Conservation (phyloP, 75 land plant genomes). For the Pinus tabuliformis region DNA sequence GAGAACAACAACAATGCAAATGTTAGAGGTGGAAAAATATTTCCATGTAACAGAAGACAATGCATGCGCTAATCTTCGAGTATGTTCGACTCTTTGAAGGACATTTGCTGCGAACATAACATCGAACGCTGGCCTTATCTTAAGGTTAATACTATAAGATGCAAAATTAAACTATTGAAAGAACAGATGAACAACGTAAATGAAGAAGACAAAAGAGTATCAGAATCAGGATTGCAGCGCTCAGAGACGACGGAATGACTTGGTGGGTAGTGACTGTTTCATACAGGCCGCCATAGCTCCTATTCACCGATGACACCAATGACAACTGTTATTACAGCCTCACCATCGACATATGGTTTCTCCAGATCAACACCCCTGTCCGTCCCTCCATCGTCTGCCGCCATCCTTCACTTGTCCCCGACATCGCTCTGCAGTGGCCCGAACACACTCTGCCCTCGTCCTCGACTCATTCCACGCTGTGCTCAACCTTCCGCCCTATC, state of each 20-base stretch:
- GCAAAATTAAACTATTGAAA: not conserved
- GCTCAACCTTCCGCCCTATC: too few relatives aligned
- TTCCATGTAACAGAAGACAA: constrained; percentile 38
- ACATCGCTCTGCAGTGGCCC: too few relatives aligned
- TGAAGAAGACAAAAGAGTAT: not conserved
- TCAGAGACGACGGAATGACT: not conserved
- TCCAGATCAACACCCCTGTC: too few relatives aligned
- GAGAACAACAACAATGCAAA: constrained; percentile 30
- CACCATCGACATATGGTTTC: too few relatives aligned
- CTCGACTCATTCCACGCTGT: too few relatives aligned
- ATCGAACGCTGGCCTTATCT: constrained; percentile 48
- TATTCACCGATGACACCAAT: too few relatives aligned
- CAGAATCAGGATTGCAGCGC: not conserved
- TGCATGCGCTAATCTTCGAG: constrained; percentile 34
- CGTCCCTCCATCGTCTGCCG: too few relatives aligned
- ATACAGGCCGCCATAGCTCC: too few relatives aligned
- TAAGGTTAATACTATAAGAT: constrained; percentile 14
- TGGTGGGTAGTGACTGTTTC: too few relatives aligned
- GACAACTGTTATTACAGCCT: too few relatives aligned
- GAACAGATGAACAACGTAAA: not conserved
- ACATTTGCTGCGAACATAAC: constrained; percentile 38
- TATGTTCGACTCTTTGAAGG: constrained; percentile 47
- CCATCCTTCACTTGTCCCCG: too few relatives aligned
- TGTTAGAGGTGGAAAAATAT: constrained; percentile 32
- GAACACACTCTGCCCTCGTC: too few relatives aligned